Conservation (phyloP, 371 early-diverging fungal species). For the Circinella umbellata region DNA sequence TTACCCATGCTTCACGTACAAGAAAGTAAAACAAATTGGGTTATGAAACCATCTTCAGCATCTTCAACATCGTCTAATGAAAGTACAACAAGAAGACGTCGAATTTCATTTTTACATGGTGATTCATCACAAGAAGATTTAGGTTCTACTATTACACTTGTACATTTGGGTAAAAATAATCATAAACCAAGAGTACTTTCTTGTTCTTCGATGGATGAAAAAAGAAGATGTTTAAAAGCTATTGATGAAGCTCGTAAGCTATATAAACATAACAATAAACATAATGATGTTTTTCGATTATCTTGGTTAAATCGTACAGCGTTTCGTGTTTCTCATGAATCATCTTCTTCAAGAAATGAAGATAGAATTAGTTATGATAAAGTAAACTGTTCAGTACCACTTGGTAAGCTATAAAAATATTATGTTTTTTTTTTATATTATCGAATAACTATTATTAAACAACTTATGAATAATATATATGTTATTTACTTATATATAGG, state of each 20-base stretch:
- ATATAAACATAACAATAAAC: not conserved
- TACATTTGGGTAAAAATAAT: not conserved
- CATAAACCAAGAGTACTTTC: slow-evolving; percentile 7
- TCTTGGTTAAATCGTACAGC: not conserved
- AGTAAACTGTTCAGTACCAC: slow-evolving; percentile 65
- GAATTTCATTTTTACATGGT: slow-evolving; percentile 13
- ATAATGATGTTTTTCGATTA: not conserved
- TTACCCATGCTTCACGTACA: slow-evolving; percentile 43
- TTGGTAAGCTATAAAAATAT: slow-evolving; percentile 15
- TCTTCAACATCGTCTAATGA: not conserved
- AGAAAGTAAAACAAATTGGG: slow-evolving; percentile 9
- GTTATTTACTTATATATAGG: too few species aligned
- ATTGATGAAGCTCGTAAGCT: slow-evolving; percentile 67
- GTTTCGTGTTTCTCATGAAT: not conserved
- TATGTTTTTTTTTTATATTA: not conserved
- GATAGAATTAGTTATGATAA: slow-evolving; percentile 29
- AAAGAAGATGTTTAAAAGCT: slow-evolving; percentile 76
- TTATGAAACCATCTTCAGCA: not conserved
- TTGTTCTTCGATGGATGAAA: slow-evolving; percentile 50
- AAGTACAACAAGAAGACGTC: not conserved
- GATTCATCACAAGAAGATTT: slow-evolving; percentile 9
- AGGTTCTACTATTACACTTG: not conserved
- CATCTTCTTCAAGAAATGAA: slow-evolving; percentile 15
- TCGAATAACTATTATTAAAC: too few species aligned
- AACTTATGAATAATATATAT: too few species aligned